Evolutionary conservation across 768 basidiomycete species (phyloP), one percentile per base, ranked within the genome.

Genomic region (Cyathus striatus): DNA sequence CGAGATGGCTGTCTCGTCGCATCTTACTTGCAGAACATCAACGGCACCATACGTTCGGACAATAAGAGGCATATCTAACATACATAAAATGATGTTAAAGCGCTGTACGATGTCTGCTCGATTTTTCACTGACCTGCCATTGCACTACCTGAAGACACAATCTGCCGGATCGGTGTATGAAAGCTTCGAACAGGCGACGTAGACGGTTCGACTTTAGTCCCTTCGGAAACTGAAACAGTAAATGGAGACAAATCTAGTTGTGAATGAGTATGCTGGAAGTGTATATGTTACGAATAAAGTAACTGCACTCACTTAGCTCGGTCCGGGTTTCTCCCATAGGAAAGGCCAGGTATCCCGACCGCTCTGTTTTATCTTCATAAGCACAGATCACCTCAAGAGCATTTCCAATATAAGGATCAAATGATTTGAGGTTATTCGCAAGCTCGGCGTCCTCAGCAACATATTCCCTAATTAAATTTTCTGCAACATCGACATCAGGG

Each of bases 401-500:
- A 51, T 78, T 81, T 23, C 84, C 83, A 3, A 61, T 45, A 32
- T 69, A 73, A 14, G 82, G 82, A 53, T 89, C 76, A 36, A 82
- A 84, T 10, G 45, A 44, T 22, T 65, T 53, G 13, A 73, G 54
- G n/a, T 60, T 50, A 18, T 54, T 59, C 26, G 51, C 44, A 39
- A 63, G 48, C 32, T 54, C 61, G 10, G 68, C 62, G 36, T 83
- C 79, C 40, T 66, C 63, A 10, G 66, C 59, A 16, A 87, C 60
- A 44, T 81, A 70, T 21, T 76, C 73, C 40, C 75, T 60, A 35
- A 90, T 69, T 18, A 90, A 62, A 30, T 86, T 80, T n/a, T 75
- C 63, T 5, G 84, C 65, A n/a, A 91, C 66, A 46, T 89, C 85
- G 13, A 83, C 69, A 46, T 90, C 86, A 1, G 88, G 86, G 42